phyloP scores from a whole-genome alignment of 2,329 filamentous ascomycete species.

The Colletotrichum filicis region DNA sequence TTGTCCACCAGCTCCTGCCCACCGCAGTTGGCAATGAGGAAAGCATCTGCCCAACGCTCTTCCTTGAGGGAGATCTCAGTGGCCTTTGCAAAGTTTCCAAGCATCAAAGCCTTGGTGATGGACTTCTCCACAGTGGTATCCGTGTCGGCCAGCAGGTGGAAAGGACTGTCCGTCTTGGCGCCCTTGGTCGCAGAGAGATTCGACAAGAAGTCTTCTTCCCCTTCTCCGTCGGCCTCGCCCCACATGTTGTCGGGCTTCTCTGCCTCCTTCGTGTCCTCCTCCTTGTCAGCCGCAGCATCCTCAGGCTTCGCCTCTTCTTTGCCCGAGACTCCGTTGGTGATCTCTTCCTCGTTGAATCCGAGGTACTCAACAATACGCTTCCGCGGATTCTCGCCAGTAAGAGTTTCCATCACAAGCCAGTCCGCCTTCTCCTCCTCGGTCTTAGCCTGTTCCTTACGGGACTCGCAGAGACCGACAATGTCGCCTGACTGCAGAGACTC shows the following conservation, averaged over 20 bases:
- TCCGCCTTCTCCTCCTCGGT: constrained; percentile 94
- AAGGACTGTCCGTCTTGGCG: constrained; percentile 93
- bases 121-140: constrained; percentile 86
- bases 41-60: constrained; percentile 92
- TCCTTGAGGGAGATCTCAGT: constrained; percentile 90
- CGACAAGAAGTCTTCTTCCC: constrained; percentile 83
- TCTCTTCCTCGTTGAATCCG: constrained; percentile 78
- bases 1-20: constrained; percentile 94
- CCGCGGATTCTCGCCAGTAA: constrained; percentile 87
- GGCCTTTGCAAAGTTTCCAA: constrained; percentile 91
- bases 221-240: constrained; percentile 70
- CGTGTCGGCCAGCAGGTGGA: constrained; percentile 86
- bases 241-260: constrained; percentile 80
- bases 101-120: constrained; percentile 88
- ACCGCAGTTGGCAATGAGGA: constrained; percentile 97
- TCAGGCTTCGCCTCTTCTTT: constrained; percentile 45
- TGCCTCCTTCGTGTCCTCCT: constrained; percentile 46
- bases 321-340: constrained; percentile 59
- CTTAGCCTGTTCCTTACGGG: constrained; percentile 78
- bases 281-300: constrained; percentile 42
- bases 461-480: constrained; percentile 81
- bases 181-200: constrained; percentile 89
- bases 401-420: constrained; percentile 92
- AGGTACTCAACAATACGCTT: constrained; percentile 89
- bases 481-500: constrained; percentile 82